phyloP scores from a whole-genome alignment of 768 basidiomycete genomes.

The Trametes maxima region DNA sequence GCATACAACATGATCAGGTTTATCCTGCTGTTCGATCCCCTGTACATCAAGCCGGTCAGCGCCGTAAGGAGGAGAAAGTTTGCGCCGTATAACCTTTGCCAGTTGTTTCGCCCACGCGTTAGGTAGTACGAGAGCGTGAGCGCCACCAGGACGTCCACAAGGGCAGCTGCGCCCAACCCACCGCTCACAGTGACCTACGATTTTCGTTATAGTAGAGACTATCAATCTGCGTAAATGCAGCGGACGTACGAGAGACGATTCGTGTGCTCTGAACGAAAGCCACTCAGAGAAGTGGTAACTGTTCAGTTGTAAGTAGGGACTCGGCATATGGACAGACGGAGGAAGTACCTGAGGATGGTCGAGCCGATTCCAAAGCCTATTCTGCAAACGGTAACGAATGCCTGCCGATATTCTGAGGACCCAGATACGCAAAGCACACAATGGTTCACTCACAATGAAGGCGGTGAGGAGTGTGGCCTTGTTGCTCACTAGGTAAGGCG shows the following conservation, averaged over 20 bases:
- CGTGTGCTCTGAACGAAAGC: slow-evolving; percentile 12
- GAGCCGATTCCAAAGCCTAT: slow-evolving; percentile 19
- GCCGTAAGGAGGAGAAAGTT: too few species aligned
- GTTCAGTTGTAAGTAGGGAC: neutral
- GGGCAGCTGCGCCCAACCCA: slow-evolving; percentile 12
- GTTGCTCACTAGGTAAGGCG: slow-evolving; percentile 7
- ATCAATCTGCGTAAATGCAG: neutral
- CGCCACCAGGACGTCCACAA: slow-evolving; percentile 18
- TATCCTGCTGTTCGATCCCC: slow-evolving; percentile 14
- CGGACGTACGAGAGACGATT: slow-evolving; percentile 5
- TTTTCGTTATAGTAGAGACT: neutral
- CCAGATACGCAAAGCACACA: too few species aligned
- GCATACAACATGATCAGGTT: slow-evolving; percentile 18
- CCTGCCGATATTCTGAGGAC: neutral
- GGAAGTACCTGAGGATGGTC: slow-evolving; percentile 8
- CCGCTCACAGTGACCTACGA: slow-evolving; percentile 12
- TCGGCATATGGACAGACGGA: neutral
- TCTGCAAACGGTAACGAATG: slow-evolving; percentile 9
- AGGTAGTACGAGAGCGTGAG: slow-evolving; percentile 21
- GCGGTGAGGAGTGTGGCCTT: slow-evolving; percentile 8
- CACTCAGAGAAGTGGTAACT: slow-evolving; percentile 8
- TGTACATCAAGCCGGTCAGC: neutral
- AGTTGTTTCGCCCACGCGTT: slow-evolving; percentile 4
- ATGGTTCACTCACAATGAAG: slow-evolving; percentile 2
- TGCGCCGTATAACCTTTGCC: neutral